phyloP scores from a whole-genome alignment of 2,329 filamentous ascomycete species.

The Penicillium freii region DNA sequence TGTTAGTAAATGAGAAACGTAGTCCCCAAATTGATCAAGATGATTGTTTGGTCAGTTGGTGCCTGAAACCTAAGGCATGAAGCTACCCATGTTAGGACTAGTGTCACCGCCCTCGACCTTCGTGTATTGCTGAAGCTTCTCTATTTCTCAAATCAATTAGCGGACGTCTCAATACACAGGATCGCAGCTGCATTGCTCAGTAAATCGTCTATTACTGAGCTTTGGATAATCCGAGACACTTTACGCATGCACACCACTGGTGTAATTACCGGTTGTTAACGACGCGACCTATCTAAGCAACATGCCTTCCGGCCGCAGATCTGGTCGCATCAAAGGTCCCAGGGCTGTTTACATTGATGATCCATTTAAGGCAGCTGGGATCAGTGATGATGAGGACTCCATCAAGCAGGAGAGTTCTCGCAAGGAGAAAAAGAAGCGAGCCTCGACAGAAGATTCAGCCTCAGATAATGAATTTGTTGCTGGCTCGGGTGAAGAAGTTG shows the following conservation, averaged over 20 bases:
- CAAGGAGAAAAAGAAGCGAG: constrained; percentile 18
- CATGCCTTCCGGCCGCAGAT: constrained; percentile 35
- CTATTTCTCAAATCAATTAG: not conserved
- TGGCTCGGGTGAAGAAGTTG: constrained; percentile 19
- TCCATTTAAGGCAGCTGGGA: constrained; percentile 34
- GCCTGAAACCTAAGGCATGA: not conserved
- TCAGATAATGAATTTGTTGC: constrained; percentile 40
- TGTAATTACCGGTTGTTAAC: not conserved
- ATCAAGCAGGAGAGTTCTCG: constrained; percentile 6
- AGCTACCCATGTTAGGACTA: not conserved
- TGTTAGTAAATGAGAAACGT: not conserved
- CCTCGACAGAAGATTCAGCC: constrained; percentile 19
- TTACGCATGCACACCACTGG: not conserved
- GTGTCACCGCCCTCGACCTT: not conserved
- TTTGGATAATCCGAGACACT: not conserved
- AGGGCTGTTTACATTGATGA: constrained; percentile 37
- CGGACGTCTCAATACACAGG: not conserved
- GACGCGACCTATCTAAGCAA: constrained; percentile 3
- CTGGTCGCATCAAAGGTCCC: constrained; percentile 33
- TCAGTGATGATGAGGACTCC: constrained; percentile 32
- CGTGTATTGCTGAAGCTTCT: constrained; percentile 10
- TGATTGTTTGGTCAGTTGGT: not conserved
- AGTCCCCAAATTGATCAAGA: not conserved
- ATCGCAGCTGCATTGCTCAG: not conserved
- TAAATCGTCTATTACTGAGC: not conserved